These are phyloP conservation scores for Scutellaria baicalensis DNA, from an alignment of 257 asterid species.

Conservation along the genomic window DNA sequence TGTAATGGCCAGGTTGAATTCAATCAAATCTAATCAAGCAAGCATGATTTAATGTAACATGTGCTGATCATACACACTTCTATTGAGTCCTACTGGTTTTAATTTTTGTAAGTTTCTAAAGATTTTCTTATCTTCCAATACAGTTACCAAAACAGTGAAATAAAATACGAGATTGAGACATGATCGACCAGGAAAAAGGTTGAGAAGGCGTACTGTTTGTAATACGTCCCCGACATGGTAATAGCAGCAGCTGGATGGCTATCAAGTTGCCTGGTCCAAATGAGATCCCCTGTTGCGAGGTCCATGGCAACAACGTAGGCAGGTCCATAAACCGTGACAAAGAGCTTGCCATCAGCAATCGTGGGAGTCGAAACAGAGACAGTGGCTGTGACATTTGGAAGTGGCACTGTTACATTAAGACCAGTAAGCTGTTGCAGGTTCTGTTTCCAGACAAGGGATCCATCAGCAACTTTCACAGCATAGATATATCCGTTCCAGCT, in stretches of 20 bases:
- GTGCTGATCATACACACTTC: neutral
- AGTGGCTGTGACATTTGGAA: slow-evolving; percentile 3
- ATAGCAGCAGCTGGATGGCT: slow-evolving; percentile 30
- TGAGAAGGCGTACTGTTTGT: neutral
- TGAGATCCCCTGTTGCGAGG: slow-evolving; percentile 26
- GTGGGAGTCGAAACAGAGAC: slow-evolving; percentile 34
- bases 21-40: neutral
- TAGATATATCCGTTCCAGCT: slow-evolving; percentile 48
- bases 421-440: slow-evolving; percentile 29
- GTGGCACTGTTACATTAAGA: neutral
- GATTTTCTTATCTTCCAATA: too few relatives aligned
- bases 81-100: too few relatives aligned
- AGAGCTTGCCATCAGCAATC: slow-evolving; percentile 27
- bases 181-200: neutral
- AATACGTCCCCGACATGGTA: slow-evolving; percentile 50
- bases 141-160: too few relatives aligned
- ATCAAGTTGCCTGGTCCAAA: slow-evolving; percentile 41
- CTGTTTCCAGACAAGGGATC: slow-evolving; percentile 38
- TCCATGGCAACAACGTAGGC: slow-evolving; percentile 33
- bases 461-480: slow-evolving; percentile 37
- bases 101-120: too few relatives aligned
- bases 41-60: neutral
- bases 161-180: too few relatives aligned
- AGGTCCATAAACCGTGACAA: slow-evolving; percentile 36
- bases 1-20: too few relatives aligned